Percentiles rank a stretch among this genome's conserved stretches.
Evolutionary conservation across 2,329 filamentous ascomycete genomes (phyloP).

Genomic region (Teratosphaeria destructans): DNA sequence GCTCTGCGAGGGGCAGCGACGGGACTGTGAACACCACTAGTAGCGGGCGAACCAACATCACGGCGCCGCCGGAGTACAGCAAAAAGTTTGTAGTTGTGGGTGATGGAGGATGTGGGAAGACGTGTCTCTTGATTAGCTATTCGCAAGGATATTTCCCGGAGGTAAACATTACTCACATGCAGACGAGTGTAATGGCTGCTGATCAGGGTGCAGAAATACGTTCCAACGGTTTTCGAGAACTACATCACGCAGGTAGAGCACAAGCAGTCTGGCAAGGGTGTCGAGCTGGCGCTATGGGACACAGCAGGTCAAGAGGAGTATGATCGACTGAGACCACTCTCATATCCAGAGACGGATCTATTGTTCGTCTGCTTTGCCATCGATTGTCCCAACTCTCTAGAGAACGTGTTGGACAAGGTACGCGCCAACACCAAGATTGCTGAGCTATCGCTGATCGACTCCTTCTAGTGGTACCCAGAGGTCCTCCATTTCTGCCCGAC

Average conservation of each 20-base stretch:
- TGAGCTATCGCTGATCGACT: slow-evolving; percentile 6
- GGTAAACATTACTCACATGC: slow-evolving; percentile 44
- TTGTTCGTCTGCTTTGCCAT: slow-evolving; percentile 99
- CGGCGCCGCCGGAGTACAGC: slow-evolving; percentile 83
- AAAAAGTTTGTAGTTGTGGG: slow-evolving; percentile 99
- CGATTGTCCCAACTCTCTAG: slow-evolving; percentile 93
- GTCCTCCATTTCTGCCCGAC: slow-evolving; percentile 98
- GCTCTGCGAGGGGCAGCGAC: slow-evolving; percentile 55
- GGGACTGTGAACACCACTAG: slow-evolving; percentile 77
- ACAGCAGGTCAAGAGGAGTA: slow-evolving; percentile 98
- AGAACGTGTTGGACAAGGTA: slow-evolving; percentile 99
- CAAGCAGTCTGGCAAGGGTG: slow-evolving; percentile 76
- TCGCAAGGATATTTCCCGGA: slow-evolving; percentile 98
- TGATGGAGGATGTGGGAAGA: slow-evolving; percentile 97
- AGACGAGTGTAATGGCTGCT: slow-evolving; percentile 1
- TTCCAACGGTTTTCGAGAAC: slow-evolving; percentile 98
- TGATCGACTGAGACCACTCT: slow-evolving; percentile 86
- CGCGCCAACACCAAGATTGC: slow-evolving; percentile 12
- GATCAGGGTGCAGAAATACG: slow-evolving; percentile 70
- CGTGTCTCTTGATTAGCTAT: slow-evolving; percentile 95
- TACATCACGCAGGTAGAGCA: slow-evolving; percentile 98
- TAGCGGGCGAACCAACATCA: slow-evolving; percentile 70
- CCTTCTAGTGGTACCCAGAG: slow-evolving; percentile 85
- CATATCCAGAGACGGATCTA: slow-evolving; percentile 94
- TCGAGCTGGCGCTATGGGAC: slow-evolving; percentile 96